Conservation (phyloP, 192 early-diverging fungal species). For the Backusella luteola region DNA sequence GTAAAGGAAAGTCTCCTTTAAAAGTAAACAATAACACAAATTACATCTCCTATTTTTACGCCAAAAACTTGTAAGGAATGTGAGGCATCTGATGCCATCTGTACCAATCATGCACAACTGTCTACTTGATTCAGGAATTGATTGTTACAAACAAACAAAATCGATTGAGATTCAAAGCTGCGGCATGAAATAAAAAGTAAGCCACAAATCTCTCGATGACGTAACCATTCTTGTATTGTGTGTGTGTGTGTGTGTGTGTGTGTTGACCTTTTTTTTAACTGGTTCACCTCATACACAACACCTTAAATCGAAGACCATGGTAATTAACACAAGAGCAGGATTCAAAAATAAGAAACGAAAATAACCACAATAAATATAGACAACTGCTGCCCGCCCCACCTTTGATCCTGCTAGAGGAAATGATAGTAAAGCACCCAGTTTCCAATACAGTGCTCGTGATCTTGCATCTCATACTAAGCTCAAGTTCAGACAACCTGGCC, state of each 20-base stretch:
- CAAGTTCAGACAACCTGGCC: slow-evolving; percentile 71
- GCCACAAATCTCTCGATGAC: not conserved
- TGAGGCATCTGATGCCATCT: not conserved
- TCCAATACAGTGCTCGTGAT: slow-evolving; percentile 65
- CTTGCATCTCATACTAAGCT: slow-evolving; percentile 75
- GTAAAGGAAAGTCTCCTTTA: not conserved
- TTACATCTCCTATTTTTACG: not conserved
- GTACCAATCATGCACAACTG: not conserved
- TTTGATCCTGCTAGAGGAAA: slow-evolving; percentile 77
- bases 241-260: not conserved
- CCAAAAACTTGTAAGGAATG: not conserved
- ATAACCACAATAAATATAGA: slow-evolving; percentile 29
- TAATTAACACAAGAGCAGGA: not conserved
- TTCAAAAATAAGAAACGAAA: not conserved
- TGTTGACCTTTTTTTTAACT: not conserved
- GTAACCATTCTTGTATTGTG: not conserved
- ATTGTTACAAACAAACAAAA: not conserved
- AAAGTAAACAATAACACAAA: not conserved
- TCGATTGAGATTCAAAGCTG: not conserved
- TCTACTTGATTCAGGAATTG: not conserved
- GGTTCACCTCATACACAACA: not conserved
- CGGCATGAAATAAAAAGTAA: not conserved
- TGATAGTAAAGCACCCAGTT: slow-evolving; percentile 58
- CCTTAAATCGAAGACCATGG: not conserved
- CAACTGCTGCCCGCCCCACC: slow-evolving; percentile 71